These are phyloP conservation scores for Fusarium algeriense DNA, from an alignment of 2,329 filamentous ascomycete genomes.

Conservation along the genomic window DNA sequence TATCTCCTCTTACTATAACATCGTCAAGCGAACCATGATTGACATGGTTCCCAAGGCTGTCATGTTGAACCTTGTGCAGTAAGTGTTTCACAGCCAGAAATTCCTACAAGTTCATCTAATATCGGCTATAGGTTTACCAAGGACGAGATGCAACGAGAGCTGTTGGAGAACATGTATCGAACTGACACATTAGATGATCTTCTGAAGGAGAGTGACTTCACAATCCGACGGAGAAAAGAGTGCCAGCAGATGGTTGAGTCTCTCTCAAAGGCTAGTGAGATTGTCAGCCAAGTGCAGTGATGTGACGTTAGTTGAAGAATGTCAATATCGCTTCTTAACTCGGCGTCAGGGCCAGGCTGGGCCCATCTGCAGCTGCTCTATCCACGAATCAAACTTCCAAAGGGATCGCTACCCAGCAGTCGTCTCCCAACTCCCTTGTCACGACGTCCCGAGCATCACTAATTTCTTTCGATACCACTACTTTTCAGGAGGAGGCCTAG, in stretches of 20 bases:
- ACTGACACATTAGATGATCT: conserved; percentile 90
- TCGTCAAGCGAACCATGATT: conserved; percentile 98
- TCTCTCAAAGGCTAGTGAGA: conserved; percentile 88
- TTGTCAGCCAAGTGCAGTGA: conserved; percentile 85
- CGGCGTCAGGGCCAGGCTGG: conserved; percentile 24
- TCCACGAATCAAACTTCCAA: conserved; percentile 18
- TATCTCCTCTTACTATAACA: conserved; percentile 97
- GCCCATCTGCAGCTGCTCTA: conserved; percentile 21
- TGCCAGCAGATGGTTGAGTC: conserved; percentile 99
- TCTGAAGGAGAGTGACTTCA: conserved; percentile 98
- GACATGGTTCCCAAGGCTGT: conserved; percentile 99
- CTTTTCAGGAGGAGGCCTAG: conserved; percentile 48
- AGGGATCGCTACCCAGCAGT: conserved; percentile 20
- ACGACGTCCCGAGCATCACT: conserved; percentile 38
- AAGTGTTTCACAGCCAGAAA: conserved; percentile 57
- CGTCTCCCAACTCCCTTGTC: conserved; percentile 17
- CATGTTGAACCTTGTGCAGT: conserved; percentile 97
- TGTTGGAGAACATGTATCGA: conserved; percentile 98
- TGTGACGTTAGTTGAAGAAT: conserved; percentile 18
- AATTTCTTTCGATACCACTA: conserved; percentile 56
- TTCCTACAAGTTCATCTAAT: conserved; percentile 28
- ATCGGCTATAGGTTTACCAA: conserved; percentile 79
- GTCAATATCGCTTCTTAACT: conserved; percentile 29
- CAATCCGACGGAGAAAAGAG: conserved; percentile 92
- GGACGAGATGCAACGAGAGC: conserved; percentile 97